A percentile compares a stretch with the other conserved stretches of the same genome.
phyloP scores from a whole-genome alignment of 2,329 filamentous ascomycete species.

The Botrytis byssoidea region DNA sequence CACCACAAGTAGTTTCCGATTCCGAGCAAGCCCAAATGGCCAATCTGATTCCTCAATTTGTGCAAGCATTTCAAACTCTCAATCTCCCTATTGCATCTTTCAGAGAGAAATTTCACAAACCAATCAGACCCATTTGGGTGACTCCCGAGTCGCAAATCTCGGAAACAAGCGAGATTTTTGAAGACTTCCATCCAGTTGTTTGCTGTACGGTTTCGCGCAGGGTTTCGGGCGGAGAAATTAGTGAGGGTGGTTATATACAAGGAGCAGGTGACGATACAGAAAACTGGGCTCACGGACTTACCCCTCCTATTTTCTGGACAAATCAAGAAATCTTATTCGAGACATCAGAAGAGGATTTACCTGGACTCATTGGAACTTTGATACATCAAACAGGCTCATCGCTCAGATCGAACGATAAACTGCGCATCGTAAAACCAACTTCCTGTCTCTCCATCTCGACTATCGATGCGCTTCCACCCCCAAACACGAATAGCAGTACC shows the following conservation, averaged over 20 bases:
- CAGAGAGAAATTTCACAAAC: slow-evolving; percentile 60
- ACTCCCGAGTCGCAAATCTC: slow-evolving; percentile 63
- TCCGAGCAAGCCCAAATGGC: slow-evolving; percentile 79
- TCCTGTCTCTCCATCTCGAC: slow-evolving; percentile 33
- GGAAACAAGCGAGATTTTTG: slow-evolving; percentile 46
- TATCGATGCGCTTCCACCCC: slow-evolving; percentile 23
- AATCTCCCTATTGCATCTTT: slow-evolving; percentile 58
- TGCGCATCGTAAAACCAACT: slow-evolving; percentile 34
- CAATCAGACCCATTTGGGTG: slow-evolving; percentile 76
- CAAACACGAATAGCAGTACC: neutral
- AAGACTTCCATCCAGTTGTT: slow-evolving; percentile 68
- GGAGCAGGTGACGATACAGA: slow-evolving; percentile 94
- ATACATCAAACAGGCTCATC: slow-evolving; percentile 35
- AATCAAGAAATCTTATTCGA: slow-evolving; percentile 60
- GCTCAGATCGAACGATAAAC: neutral
- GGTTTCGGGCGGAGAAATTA: slow-evolving; percentile 65
- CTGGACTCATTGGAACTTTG: slow-evolving; percentile 49
- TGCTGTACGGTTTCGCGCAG: slow-evolving; percentile 82
- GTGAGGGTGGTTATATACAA: slow-evolving; percentile 80
- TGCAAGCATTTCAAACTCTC: slow-evolving; percentile 54
- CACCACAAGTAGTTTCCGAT: slow-evolving; percentile 66
- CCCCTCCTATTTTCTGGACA: slow-evolving; percentile 75
- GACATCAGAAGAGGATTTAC: slow-evolving; percentile 64
- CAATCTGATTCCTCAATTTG: slow-evolving; percentile 54
- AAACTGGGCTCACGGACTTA: slow-evolving; percentile 83